Percentiles rank a stretch among this genome's conserved stretches.
Conservation (phyloP, 179 eudicot genomes). For the Spergularia azorica region DNA sequence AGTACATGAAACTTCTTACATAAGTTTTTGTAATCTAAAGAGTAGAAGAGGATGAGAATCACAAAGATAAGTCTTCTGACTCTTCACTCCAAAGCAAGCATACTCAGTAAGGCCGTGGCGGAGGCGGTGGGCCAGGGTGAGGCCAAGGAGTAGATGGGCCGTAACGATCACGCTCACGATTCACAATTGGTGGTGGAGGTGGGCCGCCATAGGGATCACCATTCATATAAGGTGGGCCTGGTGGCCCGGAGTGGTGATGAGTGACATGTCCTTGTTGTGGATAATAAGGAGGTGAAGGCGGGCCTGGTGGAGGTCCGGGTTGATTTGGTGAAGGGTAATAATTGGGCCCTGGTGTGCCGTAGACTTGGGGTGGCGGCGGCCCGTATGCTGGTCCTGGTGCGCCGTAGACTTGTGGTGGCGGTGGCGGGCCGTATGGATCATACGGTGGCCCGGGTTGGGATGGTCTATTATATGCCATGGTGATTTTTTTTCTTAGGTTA, state of each 20-base stretch:
- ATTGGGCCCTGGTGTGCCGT: conserved; percentile 17
- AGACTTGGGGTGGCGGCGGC: conserved; percentile 13
- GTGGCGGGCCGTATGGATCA: conserved; percentile 19
- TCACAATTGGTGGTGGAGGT: conserved; percentile 2
- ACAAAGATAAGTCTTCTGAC: too few species aligned
- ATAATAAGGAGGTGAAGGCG: conserved; percentile 34
- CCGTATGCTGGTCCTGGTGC: conserved; percentile 17
- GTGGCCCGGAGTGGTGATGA: conserved; percentile 19
- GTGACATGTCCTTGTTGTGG: conserved; percentile 21
- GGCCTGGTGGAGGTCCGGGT: conserved; percentile 33
- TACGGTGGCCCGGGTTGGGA: conserved; percentile 29
- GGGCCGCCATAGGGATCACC: conserved; percentile 4
- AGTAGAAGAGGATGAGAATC: too few species aligned
- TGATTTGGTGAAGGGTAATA: conserved; percentile 18
- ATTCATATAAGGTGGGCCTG: conserved; percentile 11
- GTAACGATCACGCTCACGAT: background rate
- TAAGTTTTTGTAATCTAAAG: too few species aligned
- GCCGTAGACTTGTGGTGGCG: conserved; percentile 22
- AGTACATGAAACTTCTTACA: too few species aligned
- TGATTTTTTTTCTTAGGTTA: background rate
- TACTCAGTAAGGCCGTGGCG: conserved; percentile 26
- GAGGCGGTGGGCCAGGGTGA: conserved; percentile 31
- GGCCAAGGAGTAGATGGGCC: conserved; percentile 15
- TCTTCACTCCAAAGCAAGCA: too few species aligned
- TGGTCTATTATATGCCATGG: conserved; percentile 34